A percentile compares a stretch with the other conserved stretches of the same genome.
phyloP scores from a whole-genome alignment of 331 rosid species.

The Pyracantha coccinea region DNA sequence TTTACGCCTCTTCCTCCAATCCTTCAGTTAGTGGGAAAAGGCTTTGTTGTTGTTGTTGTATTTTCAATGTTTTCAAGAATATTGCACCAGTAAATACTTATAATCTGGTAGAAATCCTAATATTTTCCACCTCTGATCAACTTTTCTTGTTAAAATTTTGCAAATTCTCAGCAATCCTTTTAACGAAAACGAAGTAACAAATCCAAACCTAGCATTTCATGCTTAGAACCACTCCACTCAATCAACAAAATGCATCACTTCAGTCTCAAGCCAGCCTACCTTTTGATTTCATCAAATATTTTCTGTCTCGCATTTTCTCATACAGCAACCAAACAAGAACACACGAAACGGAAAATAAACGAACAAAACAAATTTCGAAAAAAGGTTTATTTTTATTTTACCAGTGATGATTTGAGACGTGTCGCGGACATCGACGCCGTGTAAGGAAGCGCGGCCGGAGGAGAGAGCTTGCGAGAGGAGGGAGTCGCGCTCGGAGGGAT shows the following conservation, averaged over 20 bases:
- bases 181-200: background rate
- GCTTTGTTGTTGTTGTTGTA: too few relatives aligned
- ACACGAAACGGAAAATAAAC: background rate
- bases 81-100: background rate
- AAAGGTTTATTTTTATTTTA: background rate
- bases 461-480: conserved; percentile 45
- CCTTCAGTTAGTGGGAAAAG: too few relatives aligned
- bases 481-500: conserved; percentile 38
- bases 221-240: background rate
- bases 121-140: background rate
- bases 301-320: conserved; percentile 2
- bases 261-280: background rate
- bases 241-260: background rate
- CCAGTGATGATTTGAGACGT: conserved; percentile 36
- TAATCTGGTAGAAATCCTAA: background rate
- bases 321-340: background rate
- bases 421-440: conserved; percentile 44
- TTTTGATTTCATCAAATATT: background rate
- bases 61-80: too few relatives aligned
- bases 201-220: background rate
- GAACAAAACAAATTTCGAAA: background rate
- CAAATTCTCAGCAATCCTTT: background rate
- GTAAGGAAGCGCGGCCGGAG: conserved; percentile 65
- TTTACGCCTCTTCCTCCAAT: background rate
- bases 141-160: background rate